Evolutionary conservation across 176 grass and related monocot genomes (phyloP).

Genomic region (Oryza glumipatula): DNA sequence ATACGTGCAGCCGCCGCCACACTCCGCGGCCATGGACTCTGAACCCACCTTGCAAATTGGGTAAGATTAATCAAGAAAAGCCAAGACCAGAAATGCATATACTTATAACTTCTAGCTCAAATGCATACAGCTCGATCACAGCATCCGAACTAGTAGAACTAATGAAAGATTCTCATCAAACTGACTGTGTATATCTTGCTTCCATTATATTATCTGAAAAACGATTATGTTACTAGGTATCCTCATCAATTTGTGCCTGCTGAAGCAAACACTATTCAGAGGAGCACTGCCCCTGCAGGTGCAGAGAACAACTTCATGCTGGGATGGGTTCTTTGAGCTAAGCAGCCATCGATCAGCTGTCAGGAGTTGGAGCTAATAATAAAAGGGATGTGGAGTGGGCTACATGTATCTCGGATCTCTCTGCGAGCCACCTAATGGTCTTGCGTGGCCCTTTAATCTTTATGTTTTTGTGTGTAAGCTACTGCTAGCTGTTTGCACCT

Average conservation of each 20-base stretch:
- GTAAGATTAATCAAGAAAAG: conserved; percentile 39
- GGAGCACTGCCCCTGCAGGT: conserved; percentile 40
- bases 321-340: conserved; percentile 77
- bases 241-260: conserved; percentile 62
- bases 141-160: neutral
- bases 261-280: conserved; percentile 50
- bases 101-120: neutral
- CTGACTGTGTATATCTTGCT: neutral
- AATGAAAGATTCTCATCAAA: neutral
- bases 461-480: conserved; percentile 33
- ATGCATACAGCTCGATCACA: neutral
- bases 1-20: conserved; percentile 60
- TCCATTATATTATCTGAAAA: neutral
- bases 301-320: conserved; percentile 89
- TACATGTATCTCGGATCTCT: neutral
- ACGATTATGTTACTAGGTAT: conserved; percentile 54
- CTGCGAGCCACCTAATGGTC: neutral
- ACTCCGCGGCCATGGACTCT: conserved; percentile 65
- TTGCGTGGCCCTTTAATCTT: neutral
- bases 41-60: conserved; percentile 90
- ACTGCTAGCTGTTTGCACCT: neutral
- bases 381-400: conserved; percentile 37
- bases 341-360: conserved; percentile 6
- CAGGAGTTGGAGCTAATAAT: conserved; percentile 19
- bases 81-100: neutral